Conservation (phyloP, 768 basidiomycete species). For the Rhizopogon rudus region DNA sequence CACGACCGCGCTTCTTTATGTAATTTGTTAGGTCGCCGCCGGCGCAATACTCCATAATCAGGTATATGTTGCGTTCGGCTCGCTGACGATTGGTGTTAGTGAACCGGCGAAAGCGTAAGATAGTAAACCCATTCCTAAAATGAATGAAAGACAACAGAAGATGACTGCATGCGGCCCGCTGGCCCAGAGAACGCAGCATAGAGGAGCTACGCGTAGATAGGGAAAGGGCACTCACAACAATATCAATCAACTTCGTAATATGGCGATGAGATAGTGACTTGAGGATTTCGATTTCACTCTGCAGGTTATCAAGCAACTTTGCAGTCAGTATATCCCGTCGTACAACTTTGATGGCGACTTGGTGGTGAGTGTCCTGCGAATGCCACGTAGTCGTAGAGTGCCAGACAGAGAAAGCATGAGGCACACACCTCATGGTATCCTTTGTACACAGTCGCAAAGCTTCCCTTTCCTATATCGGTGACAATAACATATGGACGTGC, state of each 20-base stretch:
- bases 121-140: background rate
- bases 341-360: constrained; percentile 94
- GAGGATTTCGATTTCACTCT: constrained; percentile 95
- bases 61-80: constrained; percentile 77
- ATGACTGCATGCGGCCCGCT: background rate
- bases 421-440: constrained; percentile 80
- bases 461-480: constrained; percentile 79
- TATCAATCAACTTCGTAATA: constrained; percentile 89
- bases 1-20: constrained; percentile 13
- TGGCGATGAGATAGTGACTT: constrained; percentile 91
- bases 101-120: background rate
- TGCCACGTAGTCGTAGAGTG: background rate
- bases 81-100: constrained; percentile 22
- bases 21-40: constrained; percentile 81
- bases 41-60: constrained; percentile 97
- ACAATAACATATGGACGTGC: constrained; percentile 74
- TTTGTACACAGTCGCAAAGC: constrained; percentile 94
- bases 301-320: constrained; percentile 96
- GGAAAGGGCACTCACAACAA: constrained; percentile 56
- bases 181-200: background rate
- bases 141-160: background rate
- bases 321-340: constrained; percentile 80
- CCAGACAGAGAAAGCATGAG: background rate
- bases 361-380: constrained; percentile 63
- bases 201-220: background rate